Evolutionary conservation across 2,329 filamentous ascomycete species (phyloP).

Genomic region (Pseudogymnoascus sp.): DNA sequence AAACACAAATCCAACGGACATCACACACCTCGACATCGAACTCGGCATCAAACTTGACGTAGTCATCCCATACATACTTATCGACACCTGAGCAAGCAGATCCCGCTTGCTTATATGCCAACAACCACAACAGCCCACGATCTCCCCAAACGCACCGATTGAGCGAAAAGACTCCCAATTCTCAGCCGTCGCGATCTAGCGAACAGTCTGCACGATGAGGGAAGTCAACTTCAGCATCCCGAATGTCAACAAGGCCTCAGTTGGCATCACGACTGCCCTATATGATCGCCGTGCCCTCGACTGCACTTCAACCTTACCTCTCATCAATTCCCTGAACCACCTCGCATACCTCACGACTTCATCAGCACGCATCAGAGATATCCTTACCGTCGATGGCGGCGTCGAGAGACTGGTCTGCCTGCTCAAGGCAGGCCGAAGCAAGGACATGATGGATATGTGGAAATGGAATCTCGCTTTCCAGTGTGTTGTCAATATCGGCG

Average conservation of each 20-base stretch:
- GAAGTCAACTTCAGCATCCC: conserved; percentile 99
- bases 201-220: conserved; percentile 64
- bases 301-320: conserved; percentile 92
- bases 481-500: conserved; percentile 97
- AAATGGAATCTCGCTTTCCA: conserved; percentile 99
- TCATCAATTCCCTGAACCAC: conserved; percentile 99
- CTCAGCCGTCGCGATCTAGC: conserved; percentile 10
- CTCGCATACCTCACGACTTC: conserved; percentile 97
- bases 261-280: conserved; percentile 95
- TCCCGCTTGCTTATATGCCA: conserved; percentile 1
- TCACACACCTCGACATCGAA: conserved; percentile 5
- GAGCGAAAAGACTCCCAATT: conserved; percentile 12
- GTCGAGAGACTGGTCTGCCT: conserved; percentile 96
- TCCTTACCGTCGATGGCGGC: conserved; percentile 95
- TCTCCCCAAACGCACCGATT: conserved; percentile 4
- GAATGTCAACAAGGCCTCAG: conserved; percentile 98
- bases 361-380: conserved; percentile 93
- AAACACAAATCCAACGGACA: conserved; percentile 10
- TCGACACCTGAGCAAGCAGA: conserved; percentile 6
- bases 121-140: not conserved
- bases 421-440: conserved; percentile 92
- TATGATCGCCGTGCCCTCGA: conserved; percentile 97
- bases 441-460: conserved; percentile 99
- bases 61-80: conserved; percentile 10
- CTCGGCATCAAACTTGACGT: conserved; percentile 11